A percentile compares a stretch with the other conserved stretches of the same genome.
phyloP scores from a whole-genome alignment of 257 asterid species.

The Solanum sejunctum region DNA sequence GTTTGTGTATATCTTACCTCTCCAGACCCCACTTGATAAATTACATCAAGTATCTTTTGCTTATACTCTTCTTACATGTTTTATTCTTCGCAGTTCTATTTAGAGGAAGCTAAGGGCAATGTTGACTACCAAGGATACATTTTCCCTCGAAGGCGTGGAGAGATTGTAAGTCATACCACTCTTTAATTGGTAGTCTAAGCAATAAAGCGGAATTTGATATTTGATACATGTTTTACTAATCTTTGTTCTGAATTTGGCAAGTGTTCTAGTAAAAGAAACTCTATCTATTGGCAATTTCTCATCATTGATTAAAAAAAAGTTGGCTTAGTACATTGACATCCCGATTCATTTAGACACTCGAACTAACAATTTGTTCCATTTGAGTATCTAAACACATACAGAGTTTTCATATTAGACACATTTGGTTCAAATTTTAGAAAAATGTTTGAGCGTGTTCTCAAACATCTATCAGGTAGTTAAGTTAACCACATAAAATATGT shows the following conservation, averaged over 20 bases:
- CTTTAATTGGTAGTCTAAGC: background rate
- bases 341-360: too few relatives aligned
- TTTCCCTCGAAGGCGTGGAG: conserved; percentile 82
- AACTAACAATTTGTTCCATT: too few relatives aligned
- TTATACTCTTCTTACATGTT: background rate
- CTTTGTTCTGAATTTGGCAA: background rate
- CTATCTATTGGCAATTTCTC: background rate
- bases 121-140: conserved; percentile 93
- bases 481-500: too few relatives aligned
- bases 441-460: too few relatives aligned
- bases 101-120: conserved; percentile 84
- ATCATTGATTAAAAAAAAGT: background rate
- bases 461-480: too few relatives aligned
- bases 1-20: too few relatives aligned
- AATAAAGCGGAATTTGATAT: background rate
- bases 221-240: background rate
- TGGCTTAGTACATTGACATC: too few relatives aligned
- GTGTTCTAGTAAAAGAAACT: background rate
- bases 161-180: conserved; percentile 31
- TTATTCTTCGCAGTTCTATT: conserved; percentile 54
- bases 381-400: too few relatives aligned
- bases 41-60: too few relatives aligned
- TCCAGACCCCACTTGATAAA: too few relatives aligned
- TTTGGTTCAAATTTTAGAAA: too few relatives aligned
- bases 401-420: too few relatives aligned